Conservation (phyloP, 768 basidiomycete genomes). For the Daedaleopsis nitida region DNA sequence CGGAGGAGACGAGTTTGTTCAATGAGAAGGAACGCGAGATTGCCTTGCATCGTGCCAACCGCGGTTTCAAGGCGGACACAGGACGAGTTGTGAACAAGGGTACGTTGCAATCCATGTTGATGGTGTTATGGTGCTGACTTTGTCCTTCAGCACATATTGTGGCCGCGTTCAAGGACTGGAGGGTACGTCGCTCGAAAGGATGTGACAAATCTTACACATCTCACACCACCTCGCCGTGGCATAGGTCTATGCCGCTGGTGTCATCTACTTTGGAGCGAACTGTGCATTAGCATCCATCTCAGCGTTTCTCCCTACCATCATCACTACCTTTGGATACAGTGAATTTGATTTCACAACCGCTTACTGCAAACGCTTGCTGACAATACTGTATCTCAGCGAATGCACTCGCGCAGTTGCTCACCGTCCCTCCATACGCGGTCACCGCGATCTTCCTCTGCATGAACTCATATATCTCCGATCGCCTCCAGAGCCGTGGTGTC, state of each 20-base stretch:
- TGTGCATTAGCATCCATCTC: constrained; percentile 77
- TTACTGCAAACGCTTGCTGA: constrained; percentile 33
- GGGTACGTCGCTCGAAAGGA: constrained; percentile 16
- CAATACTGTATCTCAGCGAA: constrained; percentile 42
- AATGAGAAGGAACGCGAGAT: constrained; percentile 54
- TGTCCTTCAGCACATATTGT: constrained; percentile 60
- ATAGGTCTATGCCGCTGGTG: constrained; percentile 65
- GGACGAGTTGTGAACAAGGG: constrained; percentile 68
- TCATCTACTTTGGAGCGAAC: constrained; percentile 79
- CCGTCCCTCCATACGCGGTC: constrained; percentile 78
- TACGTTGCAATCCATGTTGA: constrained; percentile 25
- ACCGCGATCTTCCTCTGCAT: constrained; percentile 58
- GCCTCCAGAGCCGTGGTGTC: constrained; percentile 57
- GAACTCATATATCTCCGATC: constrained; percentile 64
- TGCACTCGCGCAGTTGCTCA: constrained; percentile 67
- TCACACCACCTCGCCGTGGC: neutral
- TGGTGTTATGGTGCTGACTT: constrained; percentile 22
- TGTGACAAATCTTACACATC: neutral
- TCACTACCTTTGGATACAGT: constrained; percentile 74
- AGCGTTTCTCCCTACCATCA: constrained; percentile 83
- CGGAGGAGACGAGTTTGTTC: constrained; percentile 67
- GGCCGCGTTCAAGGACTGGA: constrained; percentile 73
- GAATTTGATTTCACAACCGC: constrained; percentile 54
- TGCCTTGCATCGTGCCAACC: constrained; percentile 67
- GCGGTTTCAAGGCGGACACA: constrained; percentile 64